phyloP scores from a whole-genome alignment of 108 stramenopile genomes.

The Chaetoceros muelleri region DNA sequence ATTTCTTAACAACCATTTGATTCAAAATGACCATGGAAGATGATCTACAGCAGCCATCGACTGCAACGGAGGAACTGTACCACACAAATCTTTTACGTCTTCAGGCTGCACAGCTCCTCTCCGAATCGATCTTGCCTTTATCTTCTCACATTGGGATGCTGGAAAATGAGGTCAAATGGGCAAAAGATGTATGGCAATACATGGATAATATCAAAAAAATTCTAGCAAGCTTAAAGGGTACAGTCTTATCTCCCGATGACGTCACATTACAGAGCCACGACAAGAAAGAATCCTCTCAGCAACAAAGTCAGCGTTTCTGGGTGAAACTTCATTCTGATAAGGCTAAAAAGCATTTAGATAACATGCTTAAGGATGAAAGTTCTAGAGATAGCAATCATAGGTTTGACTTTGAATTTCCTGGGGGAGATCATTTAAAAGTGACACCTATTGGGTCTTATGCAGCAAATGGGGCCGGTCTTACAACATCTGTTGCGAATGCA shows the following conservation, averaged over 20 bases:
- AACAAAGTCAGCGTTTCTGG: slow-evolving; percentile 3
- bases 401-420: slow-evolving; percentile 22
- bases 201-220: slow-evolving; percentile 18
- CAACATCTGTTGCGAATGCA: slow-evolving; percentile 61
- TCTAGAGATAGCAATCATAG: not conserved
- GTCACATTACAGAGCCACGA: not conserved
- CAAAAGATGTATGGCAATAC: slow-evolving; percentile 30
- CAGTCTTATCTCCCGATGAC: slow-evolving; percentile 9
- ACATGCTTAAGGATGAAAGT: no score
- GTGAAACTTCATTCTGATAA: slow-evolving; percentile 43
- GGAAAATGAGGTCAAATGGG: slow-evolving; percentile 40
- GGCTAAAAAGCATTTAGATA: slow-evolving; percentile 24
- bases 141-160: not conserved
- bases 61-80: slow-evolving; percentile 33
- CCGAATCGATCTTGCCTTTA: slow-evolving; percentile 40
- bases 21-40: not conserved
- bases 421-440: slow-evolving; percentile 5
- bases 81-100: slow-evolving; percentile 62
- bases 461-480: slow-evolving; percentile 37
- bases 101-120: slow-evolving; percentile 47
- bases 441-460: slow-evolving; percentile 20
- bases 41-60: not conserved
- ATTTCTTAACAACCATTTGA: no score
- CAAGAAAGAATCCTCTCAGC: not conserved
- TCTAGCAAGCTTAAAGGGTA: slow-evolving; percentile 4